Base-by-base conservation (phyloP, 2,329 filamentous ascomycete species). In the Ophiostoma perfectum region DNA sequence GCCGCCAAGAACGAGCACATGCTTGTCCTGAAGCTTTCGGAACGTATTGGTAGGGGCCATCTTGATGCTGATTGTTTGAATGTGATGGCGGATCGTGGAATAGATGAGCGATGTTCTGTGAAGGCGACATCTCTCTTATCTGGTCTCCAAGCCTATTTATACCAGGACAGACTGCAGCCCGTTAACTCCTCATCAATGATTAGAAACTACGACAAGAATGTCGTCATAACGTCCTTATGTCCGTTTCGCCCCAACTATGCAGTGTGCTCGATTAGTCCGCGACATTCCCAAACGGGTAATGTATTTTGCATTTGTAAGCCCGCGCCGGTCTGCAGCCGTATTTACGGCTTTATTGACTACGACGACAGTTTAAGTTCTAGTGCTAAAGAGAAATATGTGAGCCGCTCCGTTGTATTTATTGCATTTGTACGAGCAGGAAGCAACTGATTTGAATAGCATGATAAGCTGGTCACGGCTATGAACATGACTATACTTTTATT, bases 1-100 rank as follows among this genome's bases (percentile, higher is more conserved):
- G 55, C 86, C 88, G 62, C 88, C 88, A 64, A 90, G 80, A 73
- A 90, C 77, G 55, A 91, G 82, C 72, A 88, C 76, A 70, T 77
- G 78, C 58, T 74, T 74, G 71, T 73, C 72, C 27, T 76, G 73
- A 18, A 80, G 75, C 70, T 79, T 79, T 65, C 69, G 68, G 71
- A 76, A 77, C 67, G 73, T 73, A 27, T 27, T 27, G 66, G 72
- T 62, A 1, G 65, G 67, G 18, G 66, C 45, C 67, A 63, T 67
- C 4, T 42, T 7, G 52, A 38, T 58, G 52, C 52, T 38, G 14
- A 38, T 3, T 4, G 11, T 58, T 58, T 5, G n/a, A 27, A 27
- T 27, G 27, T 27, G n/a, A 52, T 27, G 18, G n/a, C 27, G 27
- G 4, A 44, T 6, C 42, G 6, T 44, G 42, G 42, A 0, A 58